These are phyloP conservation scores for Durio zibethinus DNA, from an alignment of 345 rosid genomes.

Conservation along the genomic window DNA sequence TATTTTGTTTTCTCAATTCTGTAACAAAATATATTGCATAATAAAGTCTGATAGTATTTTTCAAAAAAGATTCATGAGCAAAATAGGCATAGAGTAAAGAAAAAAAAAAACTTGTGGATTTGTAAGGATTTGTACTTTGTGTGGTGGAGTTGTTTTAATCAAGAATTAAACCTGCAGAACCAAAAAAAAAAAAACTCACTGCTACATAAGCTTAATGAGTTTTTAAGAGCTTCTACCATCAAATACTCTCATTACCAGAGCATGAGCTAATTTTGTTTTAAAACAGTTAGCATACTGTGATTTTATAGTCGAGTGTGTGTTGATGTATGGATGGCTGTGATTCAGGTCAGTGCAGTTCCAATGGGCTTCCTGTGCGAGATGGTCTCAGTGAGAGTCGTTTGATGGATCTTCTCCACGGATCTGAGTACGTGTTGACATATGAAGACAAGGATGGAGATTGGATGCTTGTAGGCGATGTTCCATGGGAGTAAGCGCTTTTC, in stretches of 20 bases:
- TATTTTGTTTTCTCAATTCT: neutral
- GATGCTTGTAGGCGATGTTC: constrained; percentile 90
- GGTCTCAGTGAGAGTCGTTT: constrained; percentile 14
- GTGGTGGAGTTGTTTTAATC: neutral
- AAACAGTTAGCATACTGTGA: neutral
- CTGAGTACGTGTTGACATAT: constrained; percentile 59
- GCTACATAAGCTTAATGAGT: neutral
- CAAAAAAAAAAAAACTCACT: neutral
- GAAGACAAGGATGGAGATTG: constrained; percentile 84
- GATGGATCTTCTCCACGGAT: constrained; percentile 35
- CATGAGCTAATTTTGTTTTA: neutral
- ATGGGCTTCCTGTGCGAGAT: constrained; percentile 9
- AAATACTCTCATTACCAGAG: neutral
- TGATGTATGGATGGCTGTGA: constrained; percentile 8
- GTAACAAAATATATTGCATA: too few relatives aligned
- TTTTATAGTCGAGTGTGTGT: neutral
- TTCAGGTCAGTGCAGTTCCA: constrained; percentile 18
- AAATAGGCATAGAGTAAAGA: neutral
- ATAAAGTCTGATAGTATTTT: too few relatives aligned
- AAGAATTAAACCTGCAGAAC: neutral
- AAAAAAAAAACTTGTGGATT: neutral
- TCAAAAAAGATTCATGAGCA: neutral
- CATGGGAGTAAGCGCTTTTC: constrained; percentile 53
- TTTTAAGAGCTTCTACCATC: neutral
- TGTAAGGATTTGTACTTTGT: neutral